These are phyloP conservation scores for Delphinella strobiligena DNA, from an alignment of 2,329 filamentous ascomycete species.

Conservation along the genomic window DNA sequence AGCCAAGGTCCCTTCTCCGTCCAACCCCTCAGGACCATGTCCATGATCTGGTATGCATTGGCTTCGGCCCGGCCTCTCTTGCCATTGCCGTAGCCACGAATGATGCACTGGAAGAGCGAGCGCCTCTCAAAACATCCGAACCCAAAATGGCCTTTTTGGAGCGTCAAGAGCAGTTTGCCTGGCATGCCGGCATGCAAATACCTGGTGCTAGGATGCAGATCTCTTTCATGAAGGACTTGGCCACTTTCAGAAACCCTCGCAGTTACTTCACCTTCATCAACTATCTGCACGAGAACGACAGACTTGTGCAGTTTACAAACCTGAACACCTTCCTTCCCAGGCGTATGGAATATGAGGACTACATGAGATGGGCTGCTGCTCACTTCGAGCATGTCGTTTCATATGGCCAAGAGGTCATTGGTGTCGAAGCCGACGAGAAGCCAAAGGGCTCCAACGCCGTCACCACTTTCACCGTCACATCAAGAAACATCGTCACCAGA, in stretches of 20 bases:
- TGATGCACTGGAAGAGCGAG: slow-evolving; percentile 50
- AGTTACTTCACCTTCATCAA: slow-evolving; percentile 94
- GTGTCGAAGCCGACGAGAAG: slow-evolving; percentile 42
- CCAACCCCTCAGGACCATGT: slow-evolving; percentile 49
- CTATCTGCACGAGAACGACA: slow-evolving; percentile 69
- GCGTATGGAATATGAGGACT: slow-evolving; percentile 85
- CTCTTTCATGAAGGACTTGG: slow-evolving; percentile 92
- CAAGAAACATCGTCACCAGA: slow-evolving; percentile 49
- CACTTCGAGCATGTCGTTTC: slow-evolving; percentile 62
- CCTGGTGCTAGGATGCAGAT: slow-evolving; percentile 96
- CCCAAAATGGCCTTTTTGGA: slow-evolving; percentile 81
- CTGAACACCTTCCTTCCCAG: slow-evolving; percentile 78
- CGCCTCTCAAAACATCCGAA: slow-evolving; percentile 19
- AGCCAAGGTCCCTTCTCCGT: slow-evolving; percentile 30
- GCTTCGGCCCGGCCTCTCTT: slow-evolving; percentile 84
- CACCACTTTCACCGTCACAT: slow-evolving; percentile 55
- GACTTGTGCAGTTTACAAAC: slow-evolving; percentile 87
- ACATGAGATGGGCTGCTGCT: slow-evolving; percentile 81
- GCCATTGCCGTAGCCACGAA: slow-evolving; percentile 82
- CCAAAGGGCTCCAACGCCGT: slow-evolving; percentile 37
- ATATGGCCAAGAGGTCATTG: slow-evolving; percentile 67
- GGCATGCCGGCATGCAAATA: slow-evolving; percentile 93
- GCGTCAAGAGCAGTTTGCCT: slow-evolving; percentile 70
- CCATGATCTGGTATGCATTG: slow-evolving; percentile 79
- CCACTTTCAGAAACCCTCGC: slow-evolving; percentile 73